Conservation (phyloP, 148 eudicot species). For the Mesembryanthemum crystallinum region DNA sequence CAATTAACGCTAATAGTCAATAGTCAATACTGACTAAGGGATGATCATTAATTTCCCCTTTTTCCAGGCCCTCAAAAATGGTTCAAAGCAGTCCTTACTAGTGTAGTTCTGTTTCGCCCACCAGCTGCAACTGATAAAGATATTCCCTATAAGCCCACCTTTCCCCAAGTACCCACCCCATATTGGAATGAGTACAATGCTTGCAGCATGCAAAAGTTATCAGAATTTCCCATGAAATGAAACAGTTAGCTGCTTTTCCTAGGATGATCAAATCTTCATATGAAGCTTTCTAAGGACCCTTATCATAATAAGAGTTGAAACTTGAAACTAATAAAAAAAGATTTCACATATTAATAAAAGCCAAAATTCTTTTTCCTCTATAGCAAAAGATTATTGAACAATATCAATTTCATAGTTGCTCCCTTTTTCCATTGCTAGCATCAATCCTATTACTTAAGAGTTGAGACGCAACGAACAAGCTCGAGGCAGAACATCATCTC, state of each 20-base stretch:
- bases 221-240: neutral
- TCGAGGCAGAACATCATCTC: neutral
- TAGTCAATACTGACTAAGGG: no score
- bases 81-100: no score
- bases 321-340: neutral
- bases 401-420: neutral
- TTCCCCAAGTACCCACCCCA: no score
- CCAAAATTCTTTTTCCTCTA: neutral
- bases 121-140: no score
- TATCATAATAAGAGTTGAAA: neutral
- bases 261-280: conserved; percentile 1
- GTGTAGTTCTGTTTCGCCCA: no score
- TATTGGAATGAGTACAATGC: no score
- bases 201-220: neutral
- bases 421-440: neutral
- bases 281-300: neutral
- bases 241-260: neutral
- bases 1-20: no score
- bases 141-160: no score
- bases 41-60: no score
- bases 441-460: neutral
- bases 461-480: neutral
- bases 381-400: neutral
- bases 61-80: no score
- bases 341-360: neutral